Conservation (phyloP, 2,329 filamentous ascomycete genomes). For the Calonectria pseudoreteaudii region DNA sequence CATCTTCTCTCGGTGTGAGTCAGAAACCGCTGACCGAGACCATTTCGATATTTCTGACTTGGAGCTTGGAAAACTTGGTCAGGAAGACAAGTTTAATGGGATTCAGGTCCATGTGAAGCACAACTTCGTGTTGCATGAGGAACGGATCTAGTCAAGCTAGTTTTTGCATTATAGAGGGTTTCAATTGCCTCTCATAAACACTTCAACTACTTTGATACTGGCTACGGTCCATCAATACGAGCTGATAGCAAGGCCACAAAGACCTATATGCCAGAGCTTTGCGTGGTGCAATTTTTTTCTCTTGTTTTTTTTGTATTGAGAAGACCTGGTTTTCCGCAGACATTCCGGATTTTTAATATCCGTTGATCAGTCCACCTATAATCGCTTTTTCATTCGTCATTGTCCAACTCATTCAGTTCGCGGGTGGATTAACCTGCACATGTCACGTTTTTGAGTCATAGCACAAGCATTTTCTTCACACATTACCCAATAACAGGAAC, state of each 20-base stretch:
- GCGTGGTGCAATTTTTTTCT: background rate
- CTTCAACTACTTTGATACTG: background rate
- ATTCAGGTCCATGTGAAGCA: constrained; percentile 45
- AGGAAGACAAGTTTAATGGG: constrained; percentile 28
- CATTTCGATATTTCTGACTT: constrained; percentile 44
- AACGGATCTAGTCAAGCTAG: constrained; percentile 39
- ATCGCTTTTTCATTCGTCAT: background rate
- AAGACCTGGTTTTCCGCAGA: background rate
- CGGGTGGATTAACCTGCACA: background rate
- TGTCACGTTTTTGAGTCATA: background rate
- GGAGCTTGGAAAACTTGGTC: constrained; percentile 48
- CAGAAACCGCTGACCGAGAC: constrained; percentile 27
- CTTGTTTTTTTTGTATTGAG: background rate
- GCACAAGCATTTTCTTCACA: background rate
- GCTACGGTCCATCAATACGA: too few species aligned
- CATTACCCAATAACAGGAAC: background rate
- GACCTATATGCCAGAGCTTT: too few species aligned
- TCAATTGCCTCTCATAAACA: background rate
- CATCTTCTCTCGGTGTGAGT: constrained; percentile 43
- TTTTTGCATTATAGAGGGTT: background rate
- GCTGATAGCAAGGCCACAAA: background rate
- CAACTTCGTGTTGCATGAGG: constrained; percentile 47
- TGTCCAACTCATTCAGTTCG: background rate
- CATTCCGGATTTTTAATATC: background rate
- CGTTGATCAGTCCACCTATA: background rate